Evolutionary conservation across 2,329 filamentous ascomycete species (phyloP), one percentile per base, ranked within the genome.

Genomic region (Chrysoporthe cubensis): DNA sequence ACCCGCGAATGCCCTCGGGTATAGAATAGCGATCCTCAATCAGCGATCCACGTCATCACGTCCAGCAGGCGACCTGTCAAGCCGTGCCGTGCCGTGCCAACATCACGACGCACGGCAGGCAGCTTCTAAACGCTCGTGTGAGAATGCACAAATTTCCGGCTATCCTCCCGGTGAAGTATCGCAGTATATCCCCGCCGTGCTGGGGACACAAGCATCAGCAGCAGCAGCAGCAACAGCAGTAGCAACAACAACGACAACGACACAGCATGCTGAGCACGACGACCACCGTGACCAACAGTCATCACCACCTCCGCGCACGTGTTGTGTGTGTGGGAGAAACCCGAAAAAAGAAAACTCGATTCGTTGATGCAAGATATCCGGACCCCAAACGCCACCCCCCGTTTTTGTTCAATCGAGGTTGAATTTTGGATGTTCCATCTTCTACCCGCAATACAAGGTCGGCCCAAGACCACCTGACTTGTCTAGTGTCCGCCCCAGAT

Each of bases 361-460:
- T 65, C 73, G 75, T 82, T 85, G 83, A 88, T 91, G 90, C 88
- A 87, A 91, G 90, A 92, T 92, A 92, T 92, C 90, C 90, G 90
- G 90, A 89, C 84, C 85, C 87, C 85, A 86, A 89, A 92, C 90
- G 89, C 90, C 89, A 60, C 88, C 79, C 79, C 80, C 79, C 80
- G 82, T 84, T 82, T 81, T 84, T 59, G 63, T 65, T 80, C 84
- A 82, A 83, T 81, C 63, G 80, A 82, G 83, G 80, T 65, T 83
- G 82, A 77, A 82, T 81, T 84, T 84, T 83, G 80, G 79, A 83
- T 84, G 84, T 81, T 87, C 87, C 87, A 88, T 90, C 88, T 88
- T 90, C 88, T 90, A 90, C 89, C 88, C 87, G 87, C 87, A 87
- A 84, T 59, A 68, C 80, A 79, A 66, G 69, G 65, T 71, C 67